A percentile compares a stretch with the other conserved stretches of the same genome.
phyloP scores from a whole-genome alignment of 176 grass and related monocot genomes.

The Guadua angustifolia region DNA sequence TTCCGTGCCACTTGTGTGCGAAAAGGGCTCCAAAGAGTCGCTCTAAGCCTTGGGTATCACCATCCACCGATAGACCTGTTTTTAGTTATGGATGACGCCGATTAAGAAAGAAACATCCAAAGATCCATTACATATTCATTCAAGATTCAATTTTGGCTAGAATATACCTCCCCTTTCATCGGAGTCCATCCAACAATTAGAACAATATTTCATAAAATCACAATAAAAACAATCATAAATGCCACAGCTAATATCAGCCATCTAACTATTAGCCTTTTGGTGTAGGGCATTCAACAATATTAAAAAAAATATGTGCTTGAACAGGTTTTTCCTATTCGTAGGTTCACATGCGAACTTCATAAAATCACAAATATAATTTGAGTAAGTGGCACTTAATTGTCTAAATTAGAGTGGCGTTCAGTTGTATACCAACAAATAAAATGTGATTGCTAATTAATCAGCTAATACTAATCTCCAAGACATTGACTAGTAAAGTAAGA shows the following conservation, averaged over 20 bases:
- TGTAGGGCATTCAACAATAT: not conserved
- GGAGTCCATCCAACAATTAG: constrained; percentile 8
- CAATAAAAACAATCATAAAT: not conserved
- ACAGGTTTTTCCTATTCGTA: not conserved
- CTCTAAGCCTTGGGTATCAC: constrained; percentile 95
- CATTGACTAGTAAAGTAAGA: constrained; percentile 1
- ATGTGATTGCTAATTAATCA: not conserved
- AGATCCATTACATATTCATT: not conserved
- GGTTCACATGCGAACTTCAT: not conserved
- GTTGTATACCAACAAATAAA: not conserved
- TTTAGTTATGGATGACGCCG: constrained; percentile 11
- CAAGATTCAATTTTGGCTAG: constrained; percentile 1
- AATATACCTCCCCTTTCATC: not conserved
- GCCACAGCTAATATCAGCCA: not conserved
- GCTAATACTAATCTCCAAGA: not conserved
- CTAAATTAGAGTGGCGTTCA: not conserved
- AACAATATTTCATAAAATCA: constrained; percentile 6
- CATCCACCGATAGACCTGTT: constrained; percentile 85
- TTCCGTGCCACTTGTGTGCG: constrained; percentile 98
- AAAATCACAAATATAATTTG: not conserved
- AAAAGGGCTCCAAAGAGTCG: constrained; percentile 84
- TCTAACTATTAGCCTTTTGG: not conserved
- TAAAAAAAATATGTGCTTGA: not conserved
- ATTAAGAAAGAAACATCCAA: constrained; percentile 13
- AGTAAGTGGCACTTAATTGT: not conserved